Base-by-base conservation (phyloP, 2,329 filamentous ascomycete species). In the Phyllachora maydis region DNA sequence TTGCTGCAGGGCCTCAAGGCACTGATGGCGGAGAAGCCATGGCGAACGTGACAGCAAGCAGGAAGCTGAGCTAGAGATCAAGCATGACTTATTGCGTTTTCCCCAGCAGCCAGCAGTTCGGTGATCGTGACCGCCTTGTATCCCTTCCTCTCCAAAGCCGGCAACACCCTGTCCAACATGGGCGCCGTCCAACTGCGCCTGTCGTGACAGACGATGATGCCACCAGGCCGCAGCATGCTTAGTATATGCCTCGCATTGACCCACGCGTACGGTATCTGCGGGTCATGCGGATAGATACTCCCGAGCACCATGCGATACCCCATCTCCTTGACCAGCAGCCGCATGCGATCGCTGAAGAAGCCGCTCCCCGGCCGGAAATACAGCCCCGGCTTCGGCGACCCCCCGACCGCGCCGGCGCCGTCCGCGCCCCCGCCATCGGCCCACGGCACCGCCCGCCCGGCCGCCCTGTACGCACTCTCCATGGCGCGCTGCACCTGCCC, bases 321-420 rank as follows among this genome's bases (percentile, higher is more conserved):
- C 30, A 81, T 41, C 24, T 48, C 53, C 16, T 49, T 47, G 6
- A 79, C 47, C 17, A 73, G 41, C 16, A 47, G 44, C 11, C 75
- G 56, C 68, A 91, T 83, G 11, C 62, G 45, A 19, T 54, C 51
- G 37, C 62, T 81, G 50, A 91, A 91, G 43, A 90, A 72, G 9
- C 82, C 82, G 0, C 73, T 82, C 0, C 82, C 82, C 1, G 82
- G 82, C 0, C 82, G 65, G 46, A 88, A 92, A 45, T 73, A 85
- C 32, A 19, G 16, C n/a, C n/a, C n/a, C n/a, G n/a, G n/a, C n/a
- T n/a, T n/a, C n/a, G n/a, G n/a, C 12, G n/a, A 22, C 21, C 21
- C 4, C n/a, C 26, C 16, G 22, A 11, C 23, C 17, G 16, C 11
- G n/a, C 19, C 22, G 6, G 15, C 4, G 21, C 11, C 16, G 8